phyloP scores from a whole-genome alignment of 331 rosid species.

The Prunus yedoensis region DNA sequence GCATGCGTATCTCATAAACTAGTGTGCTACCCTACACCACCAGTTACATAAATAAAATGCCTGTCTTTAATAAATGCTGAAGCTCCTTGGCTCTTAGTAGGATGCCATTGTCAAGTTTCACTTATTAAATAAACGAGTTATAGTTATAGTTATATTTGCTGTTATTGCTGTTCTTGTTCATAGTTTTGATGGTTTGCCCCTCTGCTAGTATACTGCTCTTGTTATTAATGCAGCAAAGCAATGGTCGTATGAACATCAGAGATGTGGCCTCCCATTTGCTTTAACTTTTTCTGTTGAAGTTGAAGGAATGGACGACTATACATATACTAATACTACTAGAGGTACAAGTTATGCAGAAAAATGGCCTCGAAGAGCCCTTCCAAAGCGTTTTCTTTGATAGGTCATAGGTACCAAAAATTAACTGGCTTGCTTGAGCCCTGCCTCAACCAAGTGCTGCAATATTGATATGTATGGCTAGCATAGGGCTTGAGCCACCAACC shows the following conservation, averaged over 20 bases:
- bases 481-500: no score
- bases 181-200: not conserved
- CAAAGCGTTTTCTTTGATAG: not conserved
- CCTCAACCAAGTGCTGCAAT: not conserved
- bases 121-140: not conserved
- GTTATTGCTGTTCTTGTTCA: not conserved
- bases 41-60: conserved; percentile 2
- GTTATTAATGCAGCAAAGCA: no score
- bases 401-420: not conserved
- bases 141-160: not conserved
- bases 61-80: not conserved
- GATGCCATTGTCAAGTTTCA: not conserved
- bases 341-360: no score
- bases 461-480: no score
- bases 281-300: no score
- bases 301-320: no score
- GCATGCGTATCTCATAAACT: conserved; percentile 25
- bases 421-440: not conserved
- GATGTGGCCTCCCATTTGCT: not conserved
- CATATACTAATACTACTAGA: no score
- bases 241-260: not conserved
- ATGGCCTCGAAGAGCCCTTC: not conserved
- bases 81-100: not conserved
- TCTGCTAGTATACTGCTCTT: no score
- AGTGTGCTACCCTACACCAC: not conserved